phyloP scores from a whole-genome alignment of 768 basidiomycete species.

The Termitomyces sp. region DNA sequence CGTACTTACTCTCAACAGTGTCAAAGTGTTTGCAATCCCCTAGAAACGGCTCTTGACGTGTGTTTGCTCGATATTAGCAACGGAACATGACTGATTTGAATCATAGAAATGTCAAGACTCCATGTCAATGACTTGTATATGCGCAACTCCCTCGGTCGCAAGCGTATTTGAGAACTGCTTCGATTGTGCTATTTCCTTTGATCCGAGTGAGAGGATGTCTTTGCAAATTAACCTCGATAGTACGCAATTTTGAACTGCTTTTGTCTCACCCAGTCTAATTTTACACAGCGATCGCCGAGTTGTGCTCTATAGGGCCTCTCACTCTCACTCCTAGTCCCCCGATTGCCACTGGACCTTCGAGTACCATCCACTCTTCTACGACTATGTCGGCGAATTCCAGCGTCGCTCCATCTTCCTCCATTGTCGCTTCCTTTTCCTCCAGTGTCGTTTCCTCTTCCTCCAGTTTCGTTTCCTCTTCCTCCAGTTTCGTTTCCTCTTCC shows the following conservation, averaged over 20 bases:
- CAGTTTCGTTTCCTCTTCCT: background rate
- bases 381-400: background rate
- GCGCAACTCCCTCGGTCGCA: conserved; percentile 16
- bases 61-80: background rate
- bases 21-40: background rate
- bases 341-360: background rate
- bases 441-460: background rate
- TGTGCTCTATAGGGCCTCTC: background rate
- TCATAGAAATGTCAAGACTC: conserved; percentile 18
- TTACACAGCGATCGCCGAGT: background rate
- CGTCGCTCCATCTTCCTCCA: background rate
- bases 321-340: background rate
- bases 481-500: background rate
- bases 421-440: background rate
- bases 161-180: conserved; percentile 22
- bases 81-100: background rate
- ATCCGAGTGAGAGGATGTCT: conserved; percentile 8
- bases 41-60: background rate
- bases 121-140: conserved; percentile 19
- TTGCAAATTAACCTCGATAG: conserved; percentile 20
- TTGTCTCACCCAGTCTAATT: background rate
- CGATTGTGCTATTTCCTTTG: conserved; percentile 19
- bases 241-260: conserved; percentile 9
- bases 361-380: background rate
- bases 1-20: conserved; percentile 15